A percentile compares a stretch with the other conserved stretches of the same genome.
phyloP scores from a whole-genome alignment of 495 filamentous ascomycete species.

The Xylaria acuta region DNA sequence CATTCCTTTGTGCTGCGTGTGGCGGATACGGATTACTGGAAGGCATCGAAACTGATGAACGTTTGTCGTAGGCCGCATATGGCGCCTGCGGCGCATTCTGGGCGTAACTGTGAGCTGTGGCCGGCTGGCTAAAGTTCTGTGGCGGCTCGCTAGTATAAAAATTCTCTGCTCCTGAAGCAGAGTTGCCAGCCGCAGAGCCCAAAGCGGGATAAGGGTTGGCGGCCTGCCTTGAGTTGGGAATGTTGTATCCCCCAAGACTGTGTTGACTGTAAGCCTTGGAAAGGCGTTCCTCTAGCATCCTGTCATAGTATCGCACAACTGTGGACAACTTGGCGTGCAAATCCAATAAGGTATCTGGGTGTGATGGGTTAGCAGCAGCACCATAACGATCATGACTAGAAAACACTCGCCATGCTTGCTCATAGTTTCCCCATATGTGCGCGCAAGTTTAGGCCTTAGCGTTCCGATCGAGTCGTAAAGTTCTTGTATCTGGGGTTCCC shows the following conservation, averaged over 20 bases:
- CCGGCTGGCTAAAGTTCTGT: constrained; percentile 58
- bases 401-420: constrained; percentile 87
- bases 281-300: constrained; percentile 94
- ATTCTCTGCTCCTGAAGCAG: constrained; percentile 69
- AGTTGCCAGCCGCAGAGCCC: constrained; percentile 49
- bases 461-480: constrained; percentile 95
- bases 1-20: constrained; percentile 51
- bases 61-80: constrained; percentile 47
- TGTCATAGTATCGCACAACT: constrained; percentile 97
- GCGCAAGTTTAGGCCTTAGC: constrained; percentile 88
- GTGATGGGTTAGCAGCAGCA: constrained; percentile 45
- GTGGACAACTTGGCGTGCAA: constrained; percentile 94
- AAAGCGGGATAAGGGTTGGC: constrained; percentile 73
- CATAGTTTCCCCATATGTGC: constrained; percentile 99
- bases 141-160: constrained; percentile 76
- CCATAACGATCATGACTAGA: constrained; percentile 8
- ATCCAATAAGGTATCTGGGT: constrained; percentile 81
- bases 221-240: constrained; percentile 58
- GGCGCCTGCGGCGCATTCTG: constrained; percentile 45
- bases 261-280: constrained; percentile 92
- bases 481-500: constrained; percentile 97
- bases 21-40: constrained; percentile 54
- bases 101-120: constrained; percentile 46
- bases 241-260: constrained; percentile 60
- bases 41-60: constrained; percentile 44